Evolutionary conservation across 2,329 filamentous ascomycete genomes (phyloP).

Genomic region (Aspergillus japonicus): DNA sequence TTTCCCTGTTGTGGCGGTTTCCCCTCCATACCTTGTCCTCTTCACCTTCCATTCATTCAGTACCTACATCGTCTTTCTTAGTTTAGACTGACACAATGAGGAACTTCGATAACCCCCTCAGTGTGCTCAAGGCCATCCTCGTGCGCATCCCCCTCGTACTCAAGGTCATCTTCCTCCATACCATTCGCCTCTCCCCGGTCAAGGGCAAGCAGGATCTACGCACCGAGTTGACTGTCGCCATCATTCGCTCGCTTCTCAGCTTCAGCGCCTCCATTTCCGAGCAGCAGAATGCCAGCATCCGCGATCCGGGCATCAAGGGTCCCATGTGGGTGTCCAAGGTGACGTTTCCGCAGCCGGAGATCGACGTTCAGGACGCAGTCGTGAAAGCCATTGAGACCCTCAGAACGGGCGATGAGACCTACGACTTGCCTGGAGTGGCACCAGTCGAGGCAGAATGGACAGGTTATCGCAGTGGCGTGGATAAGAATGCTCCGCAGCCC

Average conservation of each 20-base stretch:
- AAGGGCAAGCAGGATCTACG: slow-evolving; percentile 75
- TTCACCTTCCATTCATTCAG: not conserved
- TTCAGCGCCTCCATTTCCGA: slow-evolving; percentile 56
- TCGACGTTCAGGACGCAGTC: slow-evolving; percentile 44
- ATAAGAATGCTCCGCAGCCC: slow-evolving; percentile 38
- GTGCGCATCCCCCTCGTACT: slow-evolving; percentile 43
- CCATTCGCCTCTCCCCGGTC: slow-evolving; percentile 65
- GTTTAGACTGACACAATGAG: slow-evolving; percentile 21
- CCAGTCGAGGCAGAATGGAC: slow-evolving; percentile 49
- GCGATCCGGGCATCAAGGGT: slow-evolving; percentile 70
- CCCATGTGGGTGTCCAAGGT: slow-evolving; percentile 78
- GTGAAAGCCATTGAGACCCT: slow-evolving; percentile 40
- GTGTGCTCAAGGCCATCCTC: slow-evolving; percentile 39
- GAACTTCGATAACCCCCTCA: slow-evolving; percentile 21
- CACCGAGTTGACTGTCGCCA: slow-evolving; percentile 68
- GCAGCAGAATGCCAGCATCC: slow-evolving; percentile 62
- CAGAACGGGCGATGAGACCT: slow-evolving; percentile 40
- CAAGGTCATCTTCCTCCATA: slow-evolving; percentile 43
- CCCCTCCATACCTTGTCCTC: not conserved
- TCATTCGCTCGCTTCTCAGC: slow-evolving; percentile 66
- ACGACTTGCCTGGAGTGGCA: slow-evolving; percentile 34
- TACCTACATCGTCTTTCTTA: too few species aligned
- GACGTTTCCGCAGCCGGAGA: slow-evolving; percentile 57
- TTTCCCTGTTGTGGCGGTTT: not conserved
- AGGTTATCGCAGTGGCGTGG: slow-evolving; percentile 41